Base-by-base conservation (phyloP, 108 stramenopile genomes). In the Skeletonema costatum region DNA sequence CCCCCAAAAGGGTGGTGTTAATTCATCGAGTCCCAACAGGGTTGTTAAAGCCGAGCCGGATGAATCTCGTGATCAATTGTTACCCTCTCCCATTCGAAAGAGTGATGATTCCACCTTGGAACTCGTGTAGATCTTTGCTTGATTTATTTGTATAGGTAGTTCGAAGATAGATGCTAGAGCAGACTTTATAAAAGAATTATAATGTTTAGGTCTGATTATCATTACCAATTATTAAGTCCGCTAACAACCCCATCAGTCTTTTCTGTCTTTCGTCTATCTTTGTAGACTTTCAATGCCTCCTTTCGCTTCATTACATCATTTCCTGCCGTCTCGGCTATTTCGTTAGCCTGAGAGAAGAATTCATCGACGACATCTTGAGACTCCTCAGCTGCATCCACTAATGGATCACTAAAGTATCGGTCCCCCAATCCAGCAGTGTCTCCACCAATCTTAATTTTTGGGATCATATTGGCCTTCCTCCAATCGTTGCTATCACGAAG, bases 211-310 rank as follows among this genome's bases (percentile, higher is more conserved):
- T 56, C 7, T 25, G 19, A 56, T 8, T 56, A 48, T 66, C 9
- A 38, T 71, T 74, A 87, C 88, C 86, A 87, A 75, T 87, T 87
- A 29, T 89, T 89, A 44, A 89, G 39, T n/a, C 88, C 88, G 68
- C 75, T 64, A 25, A 74, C 63, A 11, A 70, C 60, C 25, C 86
- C 84, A 46, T 83, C 86, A 13, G 70, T 74, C 58, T 74, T 76
- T 65, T 87, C 78, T 38, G 70, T 77, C 68, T 89, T 87, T 33
- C 85, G 68, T 29, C 85, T 35, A 19, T 83, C 71, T 60, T 84
- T 79, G 70, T 87, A 87, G 2, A 81, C 33, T 29, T 73, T 79
- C 63, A 87, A 51, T 1, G 69, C 71, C 67, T 86, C 83, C 64
- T 83, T 86, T 17, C 89, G 41, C 59, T 86, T 78, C 36, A 16